Evolutionary conservation across 2,329 filamentous ascomycete species (phyloP), one percentile per base, ranked within the genome.

Genomic region (Epichloe baconii): DNA sequence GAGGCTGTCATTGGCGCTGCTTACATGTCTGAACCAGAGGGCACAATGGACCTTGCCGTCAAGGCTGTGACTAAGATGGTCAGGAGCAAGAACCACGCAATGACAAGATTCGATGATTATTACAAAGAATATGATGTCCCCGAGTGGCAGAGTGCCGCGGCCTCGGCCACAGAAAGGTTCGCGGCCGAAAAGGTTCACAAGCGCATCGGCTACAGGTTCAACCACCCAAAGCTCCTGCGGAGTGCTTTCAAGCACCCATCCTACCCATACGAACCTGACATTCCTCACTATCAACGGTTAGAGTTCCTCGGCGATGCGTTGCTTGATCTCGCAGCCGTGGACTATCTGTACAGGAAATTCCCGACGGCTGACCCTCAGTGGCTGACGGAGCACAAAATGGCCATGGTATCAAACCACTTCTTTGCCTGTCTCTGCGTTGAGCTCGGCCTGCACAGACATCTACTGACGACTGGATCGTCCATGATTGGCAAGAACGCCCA

Each of bases 381-480:
- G 91, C 74, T 98, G 53, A 97, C 93, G 0, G 93, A 97, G 67
- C 91, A 97, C 74, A 97, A 97, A 70, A 96, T 94, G 83, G 88
- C 90, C n/a, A 96, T 98, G 87, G 90, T 93, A 0, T 93, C 88
- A 49, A 98, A 98, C 69, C 89, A 90, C 54, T 98, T 97, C 62
- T 76, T 96, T 1, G 88, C 86, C 1, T 87, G 83, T 17, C 72
- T 97, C 3, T 85, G 85, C 53, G 87, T 94, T 3, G 77, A 80
- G 46, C 76, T 97, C 0, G 83, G 79, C 0, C 84, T 97, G 51
- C 82, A 96, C 62, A 78, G 73, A 47, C 83, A 91, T 62, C 69
- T 97, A 15, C 77, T 80, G 0, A 68, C 74, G 5, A 73, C 85
- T 8, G 71, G 69, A 3, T 58, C 67, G 0, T 31, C 56, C 0